A percentile compares a stretch with the other conserved stretches of the same genome.
Conservation (phyloP, 2,329 filamentous ascomycete species). For the Fusarium annulatum region DNA sequence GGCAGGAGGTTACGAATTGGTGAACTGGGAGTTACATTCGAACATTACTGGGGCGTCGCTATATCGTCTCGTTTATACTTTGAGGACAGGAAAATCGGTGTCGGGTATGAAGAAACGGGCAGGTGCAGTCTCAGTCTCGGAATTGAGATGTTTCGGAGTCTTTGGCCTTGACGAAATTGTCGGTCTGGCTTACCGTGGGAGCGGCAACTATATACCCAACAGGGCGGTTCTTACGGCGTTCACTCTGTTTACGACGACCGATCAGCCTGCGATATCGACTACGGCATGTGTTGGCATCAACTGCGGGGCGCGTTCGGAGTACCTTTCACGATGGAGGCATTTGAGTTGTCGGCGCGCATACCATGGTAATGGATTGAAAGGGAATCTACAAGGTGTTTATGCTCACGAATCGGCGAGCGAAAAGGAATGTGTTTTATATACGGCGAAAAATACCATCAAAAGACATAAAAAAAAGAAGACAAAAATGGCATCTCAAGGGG, state of each 20-base stretch:
- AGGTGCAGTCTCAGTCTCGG: conserved; percentile 21
- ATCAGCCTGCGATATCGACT: conserved; percentile 36
- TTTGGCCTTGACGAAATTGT: conserved; percentile 19
- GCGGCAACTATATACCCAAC: conserved; percentile 42
- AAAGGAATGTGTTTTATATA: conserved; percentile 34
- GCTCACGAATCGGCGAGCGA: conserved; percentile 27
- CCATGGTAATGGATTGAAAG: conserved; percentile 30
- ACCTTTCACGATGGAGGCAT: conserved; percentile 34
- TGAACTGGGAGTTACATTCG: conserved; percentile 44
- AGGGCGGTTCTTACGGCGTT: conserved; percentile 42
- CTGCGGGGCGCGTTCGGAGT: conserved; percentile 37
- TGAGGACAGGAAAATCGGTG: conserved; percentile 25
- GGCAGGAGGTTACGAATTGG: conserved; percentile 36
- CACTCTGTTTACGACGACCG: conserved; percentile 30
- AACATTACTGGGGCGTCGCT: conserved; percentile 43
- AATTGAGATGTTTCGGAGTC: conserved; percentile 28
- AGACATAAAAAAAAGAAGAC: neutral
- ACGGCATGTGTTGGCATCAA: conserved; percentile 39
- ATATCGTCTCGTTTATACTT: conserved; percentile 41
- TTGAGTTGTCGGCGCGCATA: conserved; percentile 37
- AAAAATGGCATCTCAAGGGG: conserved; percentile 40
- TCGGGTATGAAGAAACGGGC: conserved; percentile 28
- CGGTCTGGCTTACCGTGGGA: conserved; percentile 19
- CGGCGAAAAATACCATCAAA: conserved; percentile 30
- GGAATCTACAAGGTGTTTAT: conserved; percentile 20